Percentiles rank a stretch among this genome's conserved stretches.
Conservation (phyloP, 495 filamentous ascomycete genomes). For the Ramalina intermedia region DNA sequence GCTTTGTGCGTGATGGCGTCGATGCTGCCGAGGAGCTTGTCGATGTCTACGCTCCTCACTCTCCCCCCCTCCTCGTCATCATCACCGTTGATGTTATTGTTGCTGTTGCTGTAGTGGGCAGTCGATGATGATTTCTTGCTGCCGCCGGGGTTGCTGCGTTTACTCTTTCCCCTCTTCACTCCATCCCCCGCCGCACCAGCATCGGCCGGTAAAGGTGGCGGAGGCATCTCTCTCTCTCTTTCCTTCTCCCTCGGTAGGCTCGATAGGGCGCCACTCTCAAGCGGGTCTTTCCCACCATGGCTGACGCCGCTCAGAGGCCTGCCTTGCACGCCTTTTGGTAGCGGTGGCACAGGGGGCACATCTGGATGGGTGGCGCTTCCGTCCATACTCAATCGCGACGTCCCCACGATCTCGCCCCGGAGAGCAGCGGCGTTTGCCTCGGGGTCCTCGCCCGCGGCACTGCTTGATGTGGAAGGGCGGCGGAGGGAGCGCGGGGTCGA, state of each 20-base stretch:
- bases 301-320: background rate
- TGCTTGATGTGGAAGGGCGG: slow-evolving; percentile 36
- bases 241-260: background rate
- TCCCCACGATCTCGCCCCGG: slow-evolving; percentile 11
- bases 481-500: slow-evolving; percentile 34
- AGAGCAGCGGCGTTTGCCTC: slow-evolving; percentile 15
- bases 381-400: slow-evolving; percentile 4
- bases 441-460: slow-evolving; percentile 13
- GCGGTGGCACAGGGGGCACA: slow-evolving; percentile 16
- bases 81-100: too few species aligned
- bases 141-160: too few species aligned
- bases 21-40: too few species aligned
- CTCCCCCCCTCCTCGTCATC: too few species aligned
- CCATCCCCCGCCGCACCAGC: slow-evolving; percentile 8
- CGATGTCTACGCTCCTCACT: too few species aligned
- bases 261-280: background rate
- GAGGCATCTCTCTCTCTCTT: slow-evolving; percentile 8
- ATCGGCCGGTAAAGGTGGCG: slow-evolving; percentile 9
- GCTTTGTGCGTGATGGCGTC: too few species aligned
- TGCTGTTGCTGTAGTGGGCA: too few species aligned
- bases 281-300: background rate
- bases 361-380: slow-evolving; percentile 3
- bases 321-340: slow-evolving; percentile 10
- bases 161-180: slow-evolving; percentile 1
- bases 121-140: too few species aligned